These are phyloP conservation scores for Xylariomycetidae sp. DNA, from an alignment of 2,329 filamentous ascomycete species.

Conservation along the genomic window DNA sequence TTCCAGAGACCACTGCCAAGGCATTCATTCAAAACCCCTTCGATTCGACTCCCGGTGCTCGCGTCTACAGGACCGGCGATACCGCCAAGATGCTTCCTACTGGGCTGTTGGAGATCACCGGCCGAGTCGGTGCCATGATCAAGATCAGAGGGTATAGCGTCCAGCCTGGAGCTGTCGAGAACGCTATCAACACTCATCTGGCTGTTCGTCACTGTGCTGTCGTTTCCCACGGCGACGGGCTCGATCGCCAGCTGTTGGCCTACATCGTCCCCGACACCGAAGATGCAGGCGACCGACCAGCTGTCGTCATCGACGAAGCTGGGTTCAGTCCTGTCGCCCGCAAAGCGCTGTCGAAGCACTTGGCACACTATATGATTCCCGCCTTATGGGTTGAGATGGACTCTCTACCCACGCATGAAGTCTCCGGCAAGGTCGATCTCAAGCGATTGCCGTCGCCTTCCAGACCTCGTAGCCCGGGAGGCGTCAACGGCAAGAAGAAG, in stretches of 20 bases:
- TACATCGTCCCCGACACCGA: conserved; percentile 68
- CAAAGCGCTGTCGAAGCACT: conserved; percentile 55
- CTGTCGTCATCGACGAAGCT: conserved; percentile 60
- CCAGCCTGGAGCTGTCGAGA: conserved; percentile 71
- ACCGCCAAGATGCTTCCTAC: conserved; percentile 60
- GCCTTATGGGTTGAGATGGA: conserved; percentile 69
- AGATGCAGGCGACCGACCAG: conserved; percentile 48
- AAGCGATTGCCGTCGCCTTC: conserved; percentile 64
- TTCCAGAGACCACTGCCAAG: conserved; percentile 70
- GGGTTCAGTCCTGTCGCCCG: conserved; percentile 67
- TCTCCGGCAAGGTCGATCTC: conserved; percentile 73
- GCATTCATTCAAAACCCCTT: conserved; percentile 65
- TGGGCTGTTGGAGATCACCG: conserved; percentile 68
- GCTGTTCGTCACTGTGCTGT: conserved; percentile 69
- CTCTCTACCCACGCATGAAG: conserved; percentile 65
- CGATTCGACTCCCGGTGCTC: conserved; percentile 48
- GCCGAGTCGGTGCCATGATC: conserved; percentile 73
- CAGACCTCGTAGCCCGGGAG: conserved; percentile 38
- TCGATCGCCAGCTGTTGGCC: conserved; percentile 69
- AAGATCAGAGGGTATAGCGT: conserved; percentile 75
- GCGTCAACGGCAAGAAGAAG: conserved; percentile 33
- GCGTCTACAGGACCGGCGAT: conserved; percentile 72
- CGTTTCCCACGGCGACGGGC: conserved; percentile 66
- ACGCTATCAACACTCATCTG: conserved; percentile 61
- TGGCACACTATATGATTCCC: conserved; percentile 82